Evolutionary conservation across 371 early-diverging fungal genomes (phyloP).

Genomic region (Mucor circinelloides): DNA sequence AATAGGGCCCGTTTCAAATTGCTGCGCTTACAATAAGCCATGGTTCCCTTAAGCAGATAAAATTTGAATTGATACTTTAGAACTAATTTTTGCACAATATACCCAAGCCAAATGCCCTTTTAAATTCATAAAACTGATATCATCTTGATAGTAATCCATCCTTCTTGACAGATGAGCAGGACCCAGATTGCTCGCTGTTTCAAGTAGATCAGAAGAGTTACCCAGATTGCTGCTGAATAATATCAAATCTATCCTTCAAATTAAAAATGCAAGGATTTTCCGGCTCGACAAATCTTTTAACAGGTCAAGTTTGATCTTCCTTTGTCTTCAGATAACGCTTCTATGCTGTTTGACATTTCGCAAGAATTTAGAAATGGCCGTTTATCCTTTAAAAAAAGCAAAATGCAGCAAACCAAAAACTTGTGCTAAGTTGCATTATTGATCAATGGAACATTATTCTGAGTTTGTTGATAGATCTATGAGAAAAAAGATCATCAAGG

Average conservation of each 20-base stretch:
- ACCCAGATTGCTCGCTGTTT: not conserved
- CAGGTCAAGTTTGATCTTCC: not conserved
- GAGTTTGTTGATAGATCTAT: not conserved
- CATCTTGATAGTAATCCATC: not conserved
- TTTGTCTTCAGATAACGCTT: no score
- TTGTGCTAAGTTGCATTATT: not conserved
- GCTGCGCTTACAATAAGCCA: not conserved
- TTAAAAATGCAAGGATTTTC: not conserved
- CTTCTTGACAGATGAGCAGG: not conserved
- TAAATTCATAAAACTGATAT: not conserved
- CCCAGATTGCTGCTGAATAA: not conserved
- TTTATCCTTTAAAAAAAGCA: not conserved
- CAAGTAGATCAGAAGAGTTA: not conserved
- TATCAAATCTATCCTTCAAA: not conserved
- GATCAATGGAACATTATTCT: not conserved
- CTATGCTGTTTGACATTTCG: not conserved
- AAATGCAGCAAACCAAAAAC: not conserved
- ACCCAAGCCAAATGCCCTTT: no score
- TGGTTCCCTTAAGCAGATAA: not conserved
- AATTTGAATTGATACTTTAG: no score
- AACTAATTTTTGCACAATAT: no score
- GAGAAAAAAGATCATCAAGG: no score
- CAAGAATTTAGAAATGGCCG: not conserved
- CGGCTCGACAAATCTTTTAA: not conserved
- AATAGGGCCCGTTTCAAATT: not conserved